Evolutionary conservation across 2,329 filamentous ascomycete species (phyloP), one percentile per base, ranked within the genome.

Genomic region (Aureobasidium sp.): DNA sequence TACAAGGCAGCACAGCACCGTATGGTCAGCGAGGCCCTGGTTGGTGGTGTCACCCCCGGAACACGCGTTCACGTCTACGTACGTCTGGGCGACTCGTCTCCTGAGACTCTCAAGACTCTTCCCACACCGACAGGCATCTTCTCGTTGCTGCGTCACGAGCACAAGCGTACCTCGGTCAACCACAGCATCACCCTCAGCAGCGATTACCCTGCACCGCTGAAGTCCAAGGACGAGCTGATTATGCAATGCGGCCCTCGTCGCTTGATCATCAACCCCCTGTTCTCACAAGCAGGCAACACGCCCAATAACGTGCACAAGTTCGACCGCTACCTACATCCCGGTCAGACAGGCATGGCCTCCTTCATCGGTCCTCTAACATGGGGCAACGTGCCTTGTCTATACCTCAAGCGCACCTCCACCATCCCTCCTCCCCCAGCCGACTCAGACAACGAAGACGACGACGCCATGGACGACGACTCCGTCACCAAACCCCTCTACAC

Each of bases 301-400:
- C 90, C 91, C 52, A 97, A 97, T 77, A 88, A 99, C 71, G 92
- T 99, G 15, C 92, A 97, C 82, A 99, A 99, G 75, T 97, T 91
- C 76, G 89, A 91, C 74, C 88, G 93, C 33, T 99, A 85, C 77
- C 78, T 97, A 6, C 91, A 97, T 73, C 92, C 94, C 0, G 94
- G 94, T 4, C 88, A 91, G 68, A 93, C 90, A 9, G 90, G 90
- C 3, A 87, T 97, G 27, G 94, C 92, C 8, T 89, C 88, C 12
- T 96, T 97, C 74, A 88, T 92, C 68, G 94, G 89, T 0, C 94
- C 94, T 1, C 78, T 97, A 8, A 94, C 88, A 2, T 99, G 94
- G 93, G 94, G 94, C 31, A 85, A 90, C 17, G 91, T 97, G 1
- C 94, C 94, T 0, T 84, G 90, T 0, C 81, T 99, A 2, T 95